Conservation (phyloP, 441 rosid species). For the Pelargonium cotyledonis region DNA sequence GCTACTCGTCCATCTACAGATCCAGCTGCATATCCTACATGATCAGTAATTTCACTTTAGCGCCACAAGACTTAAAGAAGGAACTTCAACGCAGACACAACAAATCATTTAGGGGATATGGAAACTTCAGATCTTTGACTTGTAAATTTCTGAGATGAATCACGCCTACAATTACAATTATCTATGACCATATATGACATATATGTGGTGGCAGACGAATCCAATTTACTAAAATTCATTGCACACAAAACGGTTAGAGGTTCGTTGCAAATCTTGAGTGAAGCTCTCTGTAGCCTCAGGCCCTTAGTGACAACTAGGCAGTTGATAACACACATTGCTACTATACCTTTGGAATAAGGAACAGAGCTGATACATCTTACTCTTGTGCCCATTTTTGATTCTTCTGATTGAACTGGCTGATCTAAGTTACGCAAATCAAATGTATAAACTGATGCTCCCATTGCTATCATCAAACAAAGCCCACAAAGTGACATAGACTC, state of each 20-base stretch:
- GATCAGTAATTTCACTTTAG: constrained; percentile 16
- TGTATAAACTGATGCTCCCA: constrained; percentile 44
- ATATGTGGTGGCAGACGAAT: not conserved
- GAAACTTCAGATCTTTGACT: constrained; percentile 3
- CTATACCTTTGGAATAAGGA: constrained; percentile 58
- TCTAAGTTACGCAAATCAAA: constrained; percentile 68
- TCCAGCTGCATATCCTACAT: constrained; percentile 80
- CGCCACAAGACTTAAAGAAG: not conserved
- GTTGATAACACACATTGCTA: constrained; percentile 2
- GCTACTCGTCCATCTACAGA: constrained; percentile 79
- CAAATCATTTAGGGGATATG: constrained; percentile 2
- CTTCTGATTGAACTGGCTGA: constrained; percentile 39
- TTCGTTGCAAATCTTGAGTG: constrained; percentile 5
- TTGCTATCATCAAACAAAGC: constrained; percentile 53
- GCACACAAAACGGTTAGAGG: not conserved
- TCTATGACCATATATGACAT: not conserved
- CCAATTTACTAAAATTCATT: not conserved
- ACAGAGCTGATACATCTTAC: constrained; percentile 55
- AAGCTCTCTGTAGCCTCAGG: constrained; percentile 9
- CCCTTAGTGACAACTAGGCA: not conserved
- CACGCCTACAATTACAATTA: too few species aligned
- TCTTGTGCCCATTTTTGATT: constrained; percentile 42
- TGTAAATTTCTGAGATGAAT: not conserved
- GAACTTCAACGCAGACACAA: not conserved
- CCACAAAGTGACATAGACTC: constrained; percentile 65